Base-by-base conservation (phyloP, 257 asterid species). In the Leptodermis oblonga region DNA sequence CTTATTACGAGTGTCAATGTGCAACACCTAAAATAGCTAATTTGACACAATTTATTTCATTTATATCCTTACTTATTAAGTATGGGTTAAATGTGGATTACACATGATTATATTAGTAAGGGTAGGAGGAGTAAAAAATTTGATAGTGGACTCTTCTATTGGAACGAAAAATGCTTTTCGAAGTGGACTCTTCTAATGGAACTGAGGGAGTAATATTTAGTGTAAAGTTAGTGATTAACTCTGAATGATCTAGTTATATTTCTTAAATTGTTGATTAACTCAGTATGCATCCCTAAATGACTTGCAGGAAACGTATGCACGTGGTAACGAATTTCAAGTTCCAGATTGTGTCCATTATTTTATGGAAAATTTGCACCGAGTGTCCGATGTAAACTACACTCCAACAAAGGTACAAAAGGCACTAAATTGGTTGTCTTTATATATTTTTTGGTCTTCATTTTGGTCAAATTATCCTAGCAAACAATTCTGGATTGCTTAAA, bases 261-360 rank as follows among this genome's bases (percentile, higher is more conserved):
- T 53, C 48, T 42, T 8, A 43, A 53, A n/a, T 48, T 39, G 10
- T 22, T 12, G 6, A 30, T 70, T 22, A 71, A 54, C 17, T 68
- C 73, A 76, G 42, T 66, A 71, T 82, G 61, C 72, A 13, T 74
- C n/a, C 37, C 61, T 67, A 42, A 42, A 46, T 67, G 62, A 30
- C 56, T 67, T 82, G 70, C 78, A 94, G 99, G 97, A 86, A 83
- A 85, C 97, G 28, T 85, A 80, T 76, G 72, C 78, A 51, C 96
- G 92, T 72, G 92, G 99, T 34, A 88, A 85, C 77, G 97, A 89
- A 79, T 92, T 94, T 79, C 98, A 94, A 73, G 92, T 94, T 80
- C 99, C 99, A 28, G 99, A 89, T 72, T 91, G 99, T 74, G 88
- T 97, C 63, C 83, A 80, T 70, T 94, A 87, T 78, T 91, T 91